Conservation (phyloP, 139 green algal species). For the Marvania coccoides region DNA sequence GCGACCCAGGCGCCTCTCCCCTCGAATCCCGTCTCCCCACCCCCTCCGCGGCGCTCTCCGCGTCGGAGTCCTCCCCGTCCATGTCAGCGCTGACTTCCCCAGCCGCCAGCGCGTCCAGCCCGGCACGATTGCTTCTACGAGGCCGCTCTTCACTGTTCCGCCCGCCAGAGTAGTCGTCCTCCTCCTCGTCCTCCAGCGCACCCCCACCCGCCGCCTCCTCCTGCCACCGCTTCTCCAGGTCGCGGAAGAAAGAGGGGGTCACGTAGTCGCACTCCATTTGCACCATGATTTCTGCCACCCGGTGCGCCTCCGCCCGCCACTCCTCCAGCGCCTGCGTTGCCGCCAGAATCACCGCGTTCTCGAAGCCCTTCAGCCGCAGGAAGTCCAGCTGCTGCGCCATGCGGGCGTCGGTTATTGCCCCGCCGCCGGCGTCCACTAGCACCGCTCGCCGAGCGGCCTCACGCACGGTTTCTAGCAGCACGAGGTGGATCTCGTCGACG, state of each 20-base stretch:
- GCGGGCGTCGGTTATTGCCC: not conserved
- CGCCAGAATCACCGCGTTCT: slow-evolving; percentile 65
- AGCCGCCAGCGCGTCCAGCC: not conserved
- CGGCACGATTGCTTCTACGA: not conserved
- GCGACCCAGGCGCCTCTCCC: not conserved
- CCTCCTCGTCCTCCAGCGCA: not conserved
- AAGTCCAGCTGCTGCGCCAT: slow-evolving; percentile 6
- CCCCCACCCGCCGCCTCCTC: slow-evolving; percentile 13
- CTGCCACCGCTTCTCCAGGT: slow-evolving; percentile 32
- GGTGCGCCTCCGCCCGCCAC: slow-evolving; percentile 47
- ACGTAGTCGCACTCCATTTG: slow-evolving; percentile 87
- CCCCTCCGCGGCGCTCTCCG: not conserved
- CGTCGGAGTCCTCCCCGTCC: not conserved
- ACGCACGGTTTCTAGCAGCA: slow-evolving; percentile 23
- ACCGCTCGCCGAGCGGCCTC: slow-evolving; percentile 16
- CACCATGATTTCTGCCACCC: slow-evolving; percentile 70
- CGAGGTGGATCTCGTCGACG: slow-evolving; percentile 52
- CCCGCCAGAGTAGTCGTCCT: slow-evolving; percentile 15
- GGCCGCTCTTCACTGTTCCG: no score
- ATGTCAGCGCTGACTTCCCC: not conserved
- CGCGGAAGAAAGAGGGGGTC: slow-evolving; percentile 77
- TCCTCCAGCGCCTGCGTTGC: slow-evolving; percentile 62
- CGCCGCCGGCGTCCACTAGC: slow-evolving; percentile 3
- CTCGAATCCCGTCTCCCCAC: not conserved
- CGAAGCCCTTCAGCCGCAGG: slow-evolving; percentile 71